Evolutionary conservation across 108 stramenopile genomes (phyloP), one percentile per base, ranked within the genome.

Genomic region (Skeletonema menzelii): DNA sequence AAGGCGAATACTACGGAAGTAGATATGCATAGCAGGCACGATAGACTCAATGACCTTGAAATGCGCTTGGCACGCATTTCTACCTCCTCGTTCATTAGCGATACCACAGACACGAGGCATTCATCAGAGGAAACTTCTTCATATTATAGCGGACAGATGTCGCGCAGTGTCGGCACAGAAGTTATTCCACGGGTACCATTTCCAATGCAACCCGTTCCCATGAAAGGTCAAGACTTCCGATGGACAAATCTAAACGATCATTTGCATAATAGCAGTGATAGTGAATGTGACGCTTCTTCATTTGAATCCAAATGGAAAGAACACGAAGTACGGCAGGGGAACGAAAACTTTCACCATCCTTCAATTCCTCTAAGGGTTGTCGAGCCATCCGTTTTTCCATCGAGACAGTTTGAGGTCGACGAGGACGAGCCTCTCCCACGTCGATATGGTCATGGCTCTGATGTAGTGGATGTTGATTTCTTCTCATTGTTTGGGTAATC

Each of bases 341-440:
- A 13, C 17, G 47, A 26, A 27, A 37, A 22, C 11, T 58, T 69
- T 22, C 57, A 69, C 27, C 4, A 30, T 7, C 68, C 68, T 14
- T 19, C 67, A 2, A 40, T 27, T 13, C 56, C 26, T 28, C 68
- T 35, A 14, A 26, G 30, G 8, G 30, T 47, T 27, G 32, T 35
- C 57, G 14, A 58, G 57, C 68, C 56, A 58, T 32, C 68, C 24
- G 27, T n/a, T 59, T 8, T 56, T 2, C 68, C 68, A 31, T 10
- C 56, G 17, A 35, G 56, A 27, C 49, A 47, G 10, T 38, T 15
- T 32, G 68, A 69, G 7, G 68, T 59, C 1, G 68, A 34, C 20
- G 68, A 69, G 7, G 68, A 69, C 1, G 68, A 34, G 34, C 68
- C 68, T 69, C 68, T 69, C 56, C 69, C 69, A 59, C 58, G 69